phyloP scores from a whole-genome alignment of 768 basidiomycete species.

The Termitomyces sp. region DNA sequence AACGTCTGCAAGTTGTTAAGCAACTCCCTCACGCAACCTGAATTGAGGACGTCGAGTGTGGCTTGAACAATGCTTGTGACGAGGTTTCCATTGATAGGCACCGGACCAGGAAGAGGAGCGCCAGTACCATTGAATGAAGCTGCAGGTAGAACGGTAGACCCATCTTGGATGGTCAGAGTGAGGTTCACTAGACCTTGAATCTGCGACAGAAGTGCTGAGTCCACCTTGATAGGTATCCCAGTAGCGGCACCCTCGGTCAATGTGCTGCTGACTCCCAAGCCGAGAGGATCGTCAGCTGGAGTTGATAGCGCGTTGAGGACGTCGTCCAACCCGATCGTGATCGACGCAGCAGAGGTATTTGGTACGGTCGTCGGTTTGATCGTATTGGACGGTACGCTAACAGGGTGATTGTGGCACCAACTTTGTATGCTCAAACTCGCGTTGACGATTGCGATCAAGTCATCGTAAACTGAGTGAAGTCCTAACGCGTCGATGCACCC shows the following conservation, averaged over 20 bases:
- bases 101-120: neutral
- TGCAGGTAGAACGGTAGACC: conserved; percentile 5
- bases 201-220: conserved; percentile 6
- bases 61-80: conserved; percentile 14
- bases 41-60: conserved; percentile 12
- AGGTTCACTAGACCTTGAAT: conserved; percentile 9
- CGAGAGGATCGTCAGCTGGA: neutral
- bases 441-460: conserved; percentile 19
- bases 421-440: conserved; percentile 13
- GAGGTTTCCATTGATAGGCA: conserved; percentile 11
- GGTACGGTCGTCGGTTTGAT: conserved; percentile 1
- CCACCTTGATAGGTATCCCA: neutral
- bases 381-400: conserved; percentile 3
- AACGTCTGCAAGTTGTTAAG: conserved; percentile 10
- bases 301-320: conserved; percentile 4
- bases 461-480: conserved; percentile 13
- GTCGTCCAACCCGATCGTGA: conserved; percentile 12
- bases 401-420: conserved; percentile 14
- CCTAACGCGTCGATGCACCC: conserved; percentile 19
- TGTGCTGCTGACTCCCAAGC: neutral
- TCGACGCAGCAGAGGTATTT: conserved; percentile 5
- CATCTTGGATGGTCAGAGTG: conserved; percentile 7
- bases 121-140: neutral
- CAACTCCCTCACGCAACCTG: conserved; percentile 7
- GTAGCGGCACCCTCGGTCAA: neutral